Percentiles rank a stretch among this genome's conserved stretches.
Conservation (phyloP, 768 basidiomycete species). For the Daedaleopsis sinensis region DNA sequence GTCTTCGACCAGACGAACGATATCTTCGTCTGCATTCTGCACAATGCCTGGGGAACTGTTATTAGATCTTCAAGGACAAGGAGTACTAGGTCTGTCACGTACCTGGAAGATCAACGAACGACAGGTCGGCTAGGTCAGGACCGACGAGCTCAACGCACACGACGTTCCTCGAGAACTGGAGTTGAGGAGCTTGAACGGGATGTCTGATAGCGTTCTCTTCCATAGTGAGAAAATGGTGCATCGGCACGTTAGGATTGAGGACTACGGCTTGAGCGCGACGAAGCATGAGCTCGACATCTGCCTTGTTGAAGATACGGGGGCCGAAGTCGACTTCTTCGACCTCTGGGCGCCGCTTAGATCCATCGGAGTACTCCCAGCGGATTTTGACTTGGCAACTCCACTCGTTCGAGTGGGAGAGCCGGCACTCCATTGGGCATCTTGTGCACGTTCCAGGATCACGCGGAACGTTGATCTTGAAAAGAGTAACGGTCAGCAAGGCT, state of each 20-base stretch:
- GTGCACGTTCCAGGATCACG: slow-evolving; percentile 47
- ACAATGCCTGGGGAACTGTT: slow-evolving; percentile 15
- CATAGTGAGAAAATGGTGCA: slow-evolving; percentile 25
- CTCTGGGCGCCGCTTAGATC: slow-evolving; percentile 28
- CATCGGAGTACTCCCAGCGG: slow-evolving; percentile 42
- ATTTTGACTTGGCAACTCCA: slow-evolving; percentile 43
- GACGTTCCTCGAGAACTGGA: slow-evolving; percentile 29
- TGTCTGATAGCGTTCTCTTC: neutral
- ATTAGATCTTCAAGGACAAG: too few relatives aligned
- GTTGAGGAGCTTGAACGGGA: neutral
- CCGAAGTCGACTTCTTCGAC: slow-evolving; percentile 46
- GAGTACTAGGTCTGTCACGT: too few relatives aligned
- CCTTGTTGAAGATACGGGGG: slow-evolving; percentile 39
- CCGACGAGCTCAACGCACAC: slow-evolving; percentile 32
- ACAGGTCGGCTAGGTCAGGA: slow-evolving; percentile 29
- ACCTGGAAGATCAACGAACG: slow-evolving; percentile 31
- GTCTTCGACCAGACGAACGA: slow-evolving; percentile 54
- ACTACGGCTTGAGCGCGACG: slow-evolving; percentile 65
- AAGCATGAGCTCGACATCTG: slow-evolving; percentile 52
- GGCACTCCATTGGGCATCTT: slow-evolving; percentile 42
- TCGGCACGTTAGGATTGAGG: slow-evolving; percentile 45
- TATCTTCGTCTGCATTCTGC: slow-evolving; percentile 2
- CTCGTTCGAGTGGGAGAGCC: slow-evolving; percentile 25
- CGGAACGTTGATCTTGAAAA: slow-evolving; percentile 22
- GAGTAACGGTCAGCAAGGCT: too few relatives aligned